Percentiles rank a stretch among this genome's conserved stretches.
Conservation (phyloP, 2,329 filamentous ascomycete genomes). For the Tolypocladium album region DNA sequence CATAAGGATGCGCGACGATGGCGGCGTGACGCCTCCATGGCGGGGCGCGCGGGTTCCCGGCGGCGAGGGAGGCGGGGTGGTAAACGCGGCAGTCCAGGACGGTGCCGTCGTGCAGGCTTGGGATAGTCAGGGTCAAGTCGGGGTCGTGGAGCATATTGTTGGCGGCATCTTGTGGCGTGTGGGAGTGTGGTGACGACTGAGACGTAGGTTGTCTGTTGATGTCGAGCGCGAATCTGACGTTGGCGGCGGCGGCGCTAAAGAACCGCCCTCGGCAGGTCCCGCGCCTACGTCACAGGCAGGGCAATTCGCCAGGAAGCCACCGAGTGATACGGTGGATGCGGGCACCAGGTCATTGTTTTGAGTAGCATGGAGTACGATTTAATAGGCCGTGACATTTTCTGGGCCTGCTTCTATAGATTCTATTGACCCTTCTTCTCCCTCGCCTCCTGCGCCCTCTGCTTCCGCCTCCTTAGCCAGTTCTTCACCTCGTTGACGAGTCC, state of each 20-base stretch:
- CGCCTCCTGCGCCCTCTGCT: conserved; percentile 29
- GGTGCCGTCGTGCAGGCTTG: conserved; percentile 70
- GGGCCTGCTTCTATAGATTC: not conserved
- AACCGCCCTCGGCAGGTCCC: not conserved
- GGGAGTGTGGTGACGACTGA: not conserved
- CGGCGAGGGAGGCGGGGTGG: conserved; percentile 44
- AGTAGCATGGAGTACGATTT: too few species aligned
- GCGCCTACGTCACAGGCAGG: not conserved
- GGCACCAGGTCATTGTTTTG: not conserved
- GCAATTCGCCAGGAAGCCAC: not conserved
- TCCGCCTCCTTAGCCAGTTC: conserved; percentile 41
- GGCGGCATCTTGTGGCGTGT: conserved; percentile 2
- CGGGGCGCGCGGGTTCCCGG: conserved; percentile 17
- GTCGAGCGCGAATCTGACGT: not conserved
- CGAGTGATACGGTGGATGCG: not conserved
- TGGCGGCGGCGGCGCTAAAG: not conserved
- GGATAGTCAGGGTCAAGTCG: conserved; percentile 61
- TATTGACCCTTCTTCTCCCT: not conserved
- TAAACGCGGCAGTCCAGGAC: conserved; percentile 75
- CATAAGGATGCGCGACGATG: conserved; percentile 84
- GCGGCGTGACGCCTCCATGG: conserved; percentile 40
- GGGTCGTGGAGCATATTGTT: conserved; percentile 43
- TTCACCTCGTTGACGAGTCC: conserved; percentile 73
- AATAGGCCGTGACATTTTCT: not conserved
- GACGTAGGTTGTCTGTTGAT: not conserved